A percentile compares a stretch with the other conserved stretches of the same genome.
These are phyloP conservation scores for Corchorus capsularis DNA, from an alignment of 345 rosid genomes.

Conservation along the genomic window DNA sequence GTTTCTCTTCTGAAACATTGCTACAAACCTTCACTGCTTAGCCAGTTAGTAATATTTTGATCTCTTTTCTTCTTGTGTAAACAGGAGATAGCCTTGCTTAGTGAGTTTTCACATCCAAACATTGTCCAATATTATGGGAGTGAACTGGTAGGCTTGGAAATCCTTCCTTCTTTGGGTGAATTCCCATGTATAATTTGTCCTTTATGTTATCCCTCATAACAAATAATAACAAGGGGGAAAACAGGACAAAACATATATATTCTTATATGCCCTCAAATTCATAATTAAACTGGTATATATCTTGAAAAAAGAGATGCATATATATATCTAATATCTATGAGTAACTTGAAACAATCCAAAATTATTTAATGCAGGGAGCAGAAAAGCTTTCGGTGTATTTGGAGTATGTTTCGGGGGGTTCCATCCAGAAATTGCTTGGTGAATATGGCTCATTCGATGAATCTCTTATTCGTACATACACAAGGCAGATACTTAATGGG, in stretches of 20 bases:
- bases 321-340: neutral
- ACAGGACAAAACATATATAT: neutral
- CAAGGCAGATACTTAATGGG: conserved; percentile 82
- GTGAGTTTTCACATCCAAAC: conserved; percentile 78
- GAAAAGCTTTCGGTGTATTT: conserved; percentile 88
- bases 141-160: conserved; percentile 71
- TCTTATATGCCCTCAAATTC: too few species aligned
- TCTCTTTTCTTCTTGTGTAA: conserved; percentile 23
- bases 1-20: neutral
- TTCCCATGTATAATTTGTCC: too few species aligned
- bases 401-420: conserved; percentile 95
- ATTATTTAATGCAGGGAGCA: conserved; percentile 56
- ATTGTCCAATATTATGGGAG: conserved; percentile 92
- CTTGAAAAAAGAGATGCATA: too few species aligned
- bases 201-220: neutral
- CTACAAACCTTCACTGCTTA: neutral
- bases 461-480: conserved; percentile 86
- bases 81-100: conserved; percentile 93
- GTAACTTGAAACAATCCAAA: conserved; percentile 19
- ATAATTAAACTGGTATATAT: too few species aligned
- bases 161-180: neutral
- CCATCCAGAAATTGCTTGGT: conserved; percentile 85
- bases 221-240: neutral
- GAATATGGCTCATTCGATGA: conserved; percentile 89
- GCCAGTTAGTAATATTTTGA: neutral